Percentiles rank a stretch among this genome's conserved stretches.
Evolutionary conservation across 1,284 basidiomycete genomes (phyloP).

Genomic region (Pseudozyma hubeiensis): DNA sequence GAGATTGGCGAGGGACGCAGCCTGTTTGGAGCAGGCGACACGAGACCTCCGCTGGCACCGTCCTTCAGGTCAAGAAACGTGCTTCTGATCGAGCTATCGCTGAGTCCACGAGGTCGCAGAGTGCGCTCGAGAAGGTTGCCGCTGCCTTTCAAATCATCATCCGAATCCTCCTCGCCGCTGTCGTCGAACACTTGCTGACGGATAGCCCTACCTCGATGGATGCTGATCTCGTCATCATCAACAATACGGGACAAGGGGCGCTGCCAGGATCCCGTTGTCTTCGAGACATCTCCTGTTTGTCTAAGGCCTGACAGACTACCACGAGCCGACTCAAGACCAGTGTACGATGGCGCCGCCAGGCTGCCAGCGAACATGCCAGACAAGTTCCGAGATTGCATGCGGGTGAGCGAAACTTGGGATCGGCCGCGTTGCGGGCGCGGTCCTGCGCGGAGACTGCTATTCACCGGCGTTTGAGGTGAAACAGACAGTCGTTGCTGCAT

Average conservation of each 20-base stretch:
- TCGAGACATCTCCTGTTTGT: slow-evolving; percentile 6
- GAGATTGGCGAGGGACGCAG: slow-evolving; percentile 45
- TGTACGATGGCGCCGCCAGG: slow-evolving; percentile 9
- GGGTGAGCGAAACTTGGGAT: slow-evolving; percentile 39
- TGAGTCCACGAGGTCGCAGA: slow-evolving; percentile 59
- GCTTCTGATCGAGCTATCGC: slow-evolving; percentile 64
- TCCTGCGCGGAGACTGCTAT: slow-evolving; percentile 29
- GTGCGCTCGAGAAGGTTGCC: slow-evolving; percentile 35
- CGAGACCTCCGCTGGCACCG: slow-evolving; percentile 11
- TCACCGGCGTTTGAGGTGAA: slow-evolving; percentile 16
- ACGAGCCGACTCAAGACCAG: slow-evolving; percentile 10
- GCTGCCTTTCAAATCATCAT: slow-evolving; percentile 25
- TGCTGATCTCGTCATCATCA: slow-evolving; percentile 61
- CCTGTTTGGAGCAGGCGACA: slow-evolving; percentile 22
- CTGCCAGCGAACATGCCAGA: slow-evolving; percentile 56
- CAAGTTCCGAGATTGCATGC: slow-evolving; percentile 53
- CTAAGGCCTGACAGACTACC: slow-evolving; percentile 7
- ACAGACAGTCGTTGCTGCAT: slow-evolving; percentile 17
- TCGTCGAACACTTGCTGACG: slow-evolving; percentile 46
- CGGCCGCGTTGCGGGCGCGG: slow-evolving; percentile 44
- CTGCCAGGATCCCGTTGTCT: slow-evolving; percentile 19
- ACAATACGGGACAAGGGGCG: slow-evolving; percentile 53
- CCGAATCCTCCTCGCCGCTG: slow-evolving; percentile 39
- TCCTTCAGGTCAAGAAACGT: slow-evolving; percentile 59
- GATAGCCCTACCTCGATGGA: slow-evolving; percentile 50